Evolutionary conservation across 2,329 filamentous ascomycete species (phyloP).

Genomic region (Aureobasidium vineae): DNA sequence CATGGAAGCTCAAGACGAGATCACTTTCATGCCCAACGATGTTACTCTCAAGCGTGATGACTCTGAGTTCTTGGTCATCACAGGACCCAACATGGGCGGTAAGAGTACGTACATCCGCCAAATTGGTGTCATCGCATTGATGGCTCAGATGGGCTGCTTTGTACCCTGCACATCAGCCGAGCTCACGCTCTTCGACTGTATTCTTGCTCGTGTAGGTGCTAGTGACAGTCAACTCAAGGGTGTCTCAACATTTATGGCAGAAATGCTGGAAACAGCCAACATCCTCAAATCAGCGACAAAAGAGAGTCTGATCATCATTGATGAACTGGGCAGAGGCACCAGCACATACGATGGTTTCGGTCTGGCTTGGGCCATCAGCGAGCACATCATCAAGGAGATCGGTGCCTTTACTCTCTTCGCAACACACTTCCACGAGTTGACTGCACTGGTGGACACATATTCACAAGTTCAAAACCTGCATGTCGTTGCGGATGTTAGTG

Average conservation of each 20-base stretch:
- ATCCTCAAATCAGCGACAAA: slow-evolving; percentile 95
- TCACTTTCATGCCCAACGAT: slow-evolving; percentile 98
- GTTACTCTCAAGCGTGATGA: slow-evolving; percentile 73
- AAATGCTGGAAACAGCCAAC: slow-evolving; percentile 98
- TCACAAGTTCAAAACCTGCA: slow-evolving; percentile 90
- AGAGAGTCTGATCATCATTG: slow-evolving; percentile 97
- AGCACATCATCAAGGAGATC: slow-evolving; percentile 95
- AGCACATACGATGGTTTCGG: slow-evolving; percentile 99
- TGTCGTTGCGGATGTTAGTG: slow-evolving; percentile 86
- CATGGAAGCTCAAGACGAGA: slow-evolving; percentile 97
- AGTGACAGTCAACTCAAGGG: slow-evolving; percentile 97
- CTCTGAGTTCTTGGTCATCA: slow-evolving; percentile 94
- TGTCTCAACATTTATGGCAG: slow-evolving; percentile 98
- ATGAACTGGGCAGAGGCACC: slow-evolving; percentile 93
- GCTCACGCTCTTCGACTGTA: slow-evolving; percentile 93
- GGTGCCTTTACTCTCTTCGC: slow-evolving; percentile 93
- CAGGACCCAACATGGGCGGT: slow-evolving; percentile 97
- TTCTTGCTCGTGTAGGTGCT: slow-evolving; percentile 91
- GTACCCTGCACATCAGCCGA: slow-evolving; percentile 90
- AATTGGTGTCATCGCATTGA: slow-evolving; percentile 92
- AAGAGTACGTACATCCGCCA: slow-evolving; percentile 99
- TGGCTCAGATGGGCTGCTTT: slow-evolving; percentile 96
- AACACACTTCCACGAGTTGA: slow-evolving; percentile 97
- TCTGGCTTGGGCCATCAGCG: slow-evolving; percentile 97
- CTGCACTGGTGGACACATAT: slow-evolving; percentile 81